phyloP scores from a whole-genome alignment of 2,329 filamentous ascomycete species.

The Nothophoma quercina region DNA sequence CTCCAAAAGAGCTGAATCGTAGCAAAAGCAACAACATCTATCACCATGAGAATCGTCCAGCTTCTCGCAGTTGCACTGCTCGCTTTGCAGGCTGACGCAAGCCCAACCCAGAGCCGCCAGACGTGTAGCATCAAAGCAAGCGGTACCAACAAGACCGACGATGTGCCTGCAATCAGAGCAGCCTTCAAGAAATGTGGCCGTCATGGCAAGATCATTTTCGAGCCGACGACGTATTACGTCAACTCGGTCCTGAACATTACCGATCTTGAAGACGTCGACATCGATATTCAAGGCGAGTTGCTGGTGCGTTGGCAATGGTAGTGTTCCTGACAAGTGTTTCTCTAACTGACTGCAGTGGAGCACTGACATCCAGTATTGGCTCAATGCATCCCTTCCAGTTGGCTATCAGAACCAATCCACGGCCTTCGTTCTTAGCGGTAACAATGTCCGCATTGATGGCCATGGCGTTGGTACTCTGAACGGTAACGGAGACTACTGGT shows the following conservation, averaged over 20 bases:
- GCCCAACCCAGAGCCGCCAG: slow-evolving; percentile 5
- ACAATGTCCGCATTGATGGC: slow-evolving; percentile 59
- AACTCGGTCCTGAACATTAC: slow-evolving; percentile 34
- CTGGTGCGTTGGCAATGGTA: slow-evolving; percentile 13
- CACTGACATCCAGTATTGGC: slow-evolving; percentile 39
- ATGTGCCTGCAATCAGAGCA: slow-evolving; percentile 36
- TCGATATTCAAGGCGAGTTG: slow-evolving; percentile 36
- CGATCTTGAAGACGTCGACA: slow-evolving; percentile 33
- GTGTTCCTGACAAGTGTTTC: no score
- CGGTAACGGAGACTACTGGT: slow-evolving; percentile 69
- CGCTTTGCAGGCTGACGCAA: slow-evolving; percentile 1
- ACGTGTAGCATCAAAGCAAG: slow-evolving; percentile 26
- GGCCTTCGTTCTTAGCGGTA: slow-evolving; percentile 54
- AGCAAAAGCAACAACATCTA: no score
- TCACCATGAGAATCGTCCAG: slow-evolving; percentile 1
- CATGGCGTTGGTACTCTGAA: slow-evolving; percentile 62
- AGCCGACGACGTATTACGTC: slow-evolving; percentile 32
- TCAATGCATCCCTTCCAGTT: slow-evolving; percentile 36
- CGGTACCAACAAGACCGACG: slow-evolving; percentile 31
- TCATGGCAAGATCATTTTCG: slow-evolving; percentile 33
- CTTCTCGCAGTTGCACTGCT: not conserved
- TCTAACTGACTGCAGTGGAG: slow-evolving; percentile 31
- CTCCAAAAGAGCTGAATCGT: not conserved
- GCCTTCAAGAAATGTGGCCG: slow-evolving; percentile 34
- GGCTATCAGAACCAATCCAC: slow-evolving; percentile 47